phyloP scores from a whole-genome alignment of 345 rosid species.

The Viola odorata region DNA sequence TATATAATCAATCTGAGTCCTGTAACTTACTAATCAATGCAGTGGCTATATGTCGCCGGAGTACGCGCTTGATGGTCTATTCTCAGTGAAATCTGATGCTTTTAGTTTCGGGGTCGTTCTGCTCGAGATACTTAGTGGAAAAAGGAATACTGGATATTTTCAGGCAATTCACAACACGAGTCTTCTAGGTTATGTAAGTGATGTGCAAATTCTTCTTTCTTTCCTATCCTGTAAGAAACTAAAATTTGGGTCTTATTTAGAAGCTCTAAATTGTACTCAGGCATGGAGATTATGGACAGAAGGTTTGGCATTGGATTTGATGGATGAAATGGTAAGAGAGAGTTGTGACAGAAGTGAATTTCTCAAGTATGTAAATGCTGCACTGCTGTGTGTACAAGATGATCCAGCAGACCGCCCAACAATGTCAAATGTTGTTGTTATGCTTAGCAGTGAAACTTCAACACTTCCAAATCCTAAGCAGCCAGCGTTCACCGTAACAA shows the following conservation, averaged over 20 bases:
- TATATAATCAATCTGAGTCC: background rate
- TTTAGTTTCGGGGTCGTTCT: conserved; percentile 24
- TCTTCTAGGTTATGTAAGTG: conserved; percentile 19
- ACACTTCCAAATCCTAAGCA: conserved; percentile 16
- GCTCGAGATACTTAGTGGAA: conserved; percentile 19
- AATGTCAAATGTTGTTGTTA: conserved; percentile 9
- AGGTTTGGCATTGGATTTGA: conserved; percentile 13
- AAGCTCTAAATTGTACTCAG: background rate
- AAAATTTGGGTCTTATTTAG: background rate
- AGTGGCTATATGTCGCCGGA: conserved; percentile 25
- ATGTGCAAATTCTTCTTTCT: background rate
- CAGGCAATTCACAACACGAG: conserved; percentile 7
- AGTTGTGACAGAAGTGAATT: conserved; percentile 10
- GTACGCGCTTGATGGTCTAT: conserved; percentile 20
- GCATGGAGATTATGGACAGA: conserved; percentile 24
- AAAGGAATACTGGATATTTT: conserved; percentile 21
- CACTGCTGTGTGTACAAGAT: conserved; percentile 20
- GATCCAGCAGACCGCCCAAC: conserved; percentile 18
- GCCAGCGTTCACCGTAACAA: conserved; percentile 9
- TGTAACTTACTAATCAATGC: background rate
- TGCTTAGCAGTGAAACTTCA: conserved; percentile 16
- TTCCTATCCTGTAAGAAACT: background rate
- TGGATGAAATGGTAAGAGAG: conserved; percentile 7
- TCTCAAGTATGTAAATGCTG: conserved; percentile 11
- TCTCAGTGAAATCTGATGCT: conserved; percentile 24